These are phyloP conservation scores for Gynostemma pentaphyllum DNA, from an alignment of 306 rosid species.

Conservation along the genomic window DNA sequence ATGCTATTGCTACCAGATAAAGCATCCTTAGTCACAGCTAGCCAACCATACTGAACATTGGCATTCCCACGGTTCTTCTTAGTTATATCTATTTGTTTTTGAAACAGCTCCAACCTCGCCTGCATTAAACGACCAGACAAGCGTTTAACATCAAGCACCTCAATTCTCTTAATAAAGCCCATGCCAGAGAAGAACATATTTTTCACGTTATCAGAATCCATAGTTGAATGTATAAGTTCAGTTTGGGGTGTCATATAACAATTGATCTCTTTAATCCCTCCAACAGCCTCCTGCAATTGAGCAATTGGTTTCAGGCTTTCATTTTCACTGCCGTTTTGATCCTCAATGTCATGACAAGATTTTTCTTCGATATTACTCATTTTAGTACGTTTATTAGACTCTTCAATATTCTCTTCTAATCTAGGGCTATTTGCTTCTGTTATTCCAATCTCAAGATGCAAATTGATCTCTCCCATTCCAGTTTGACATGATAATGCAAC, in stretches of 20 bases:
- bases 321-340: conserved; percentile 1
- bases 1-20: conserved; percentile 2
- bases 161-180: background rate
- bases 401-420: conserved; percentile 14
- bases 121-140: conserved; percentile 13
- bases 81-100: conserved; percentile 18
- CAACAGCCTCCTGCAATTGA: background rate
- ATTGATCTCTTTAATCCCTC: background rate
- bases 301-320: conserved; percentile 3
- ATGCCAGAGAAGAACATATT: conserved; percentile 9
- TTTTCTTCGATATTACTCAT: background rate
- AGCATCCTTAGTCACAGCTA: conserved; percentile 9
- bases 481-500: conserved; percentile 7
- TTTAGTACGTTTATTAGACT: conserved; percentile 12
- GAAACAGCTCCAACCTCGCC: conserved; percentile 12
- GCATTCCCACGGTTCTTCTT: conserved; percentile 16
- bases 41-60: conserved; percentile 22
- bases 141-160: conserved; percentile 10
- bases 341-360: background rate
- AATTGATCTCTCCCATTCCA: conserved; percentile 11
- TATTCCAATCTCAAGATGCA: conserved; percentile 22
- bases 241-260: background rate
- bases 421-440: conserved; percentile 6
- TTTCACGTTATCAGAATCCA: conserved; percentile 10
- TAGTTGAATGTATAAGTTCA: background rate